These are phyloP conservation scores for Eimeria sp. DNA, from an alignment of 169 alveolate genomes.

Conservation along the genomic window DNA sequence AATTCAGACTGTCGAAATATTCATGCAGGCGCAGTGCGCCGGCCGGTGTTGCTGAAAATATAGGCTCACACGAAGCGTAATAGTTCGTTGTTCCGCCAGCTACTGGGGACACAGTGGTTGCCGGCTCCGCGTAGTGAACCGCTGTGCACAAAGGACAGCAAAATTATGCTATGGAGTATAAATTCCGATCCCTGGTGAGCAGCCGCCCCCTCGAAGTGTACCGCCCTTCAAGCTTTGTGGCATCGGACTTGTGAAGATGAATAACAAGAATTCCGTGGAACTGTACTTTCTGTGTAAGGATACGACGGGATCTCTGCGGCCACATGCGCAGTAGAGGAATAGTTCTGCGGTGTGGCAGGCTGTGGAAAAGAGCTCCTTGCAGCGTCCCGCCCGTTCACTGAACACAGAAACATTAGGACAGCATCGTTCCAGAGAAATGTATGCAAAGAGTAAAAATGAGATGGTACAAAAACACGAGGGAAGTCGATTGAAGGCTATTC, in stretches of 20 bases:
- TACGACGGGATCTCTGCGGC: slow-evolving; percentile 28
- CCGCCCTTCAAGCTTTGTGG: neutral
- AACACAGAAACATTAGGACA: neutral
- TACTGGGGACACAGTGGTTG: slow-evolving; percentile 35
- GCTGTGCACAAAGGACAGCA: slow-evolving; percentile 30
- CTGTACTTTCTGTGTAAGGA: slow-evolving; percentile 34
- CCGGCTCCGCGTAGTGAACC: slow-evolving; percentile 54
- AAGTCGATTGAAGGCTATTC: neutral
- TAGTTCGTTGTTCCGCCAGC: slow-evolving; percentile 50
- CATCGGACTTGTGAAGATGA: neutral
- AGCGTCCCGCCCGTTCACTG: slow-evolving; percentile 44
- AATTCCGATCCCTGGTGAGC: neutral
- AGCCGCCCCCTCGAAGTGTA: neutral
- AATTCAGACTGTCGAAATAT: neutral
- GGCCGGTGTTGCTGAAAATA: neutral
- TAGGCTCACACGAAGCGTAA: slow-evolving; percentile 39
- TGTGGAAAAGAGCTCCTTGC: slow-evolving; percentile 40
- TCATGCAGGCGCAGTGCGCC: neutral
- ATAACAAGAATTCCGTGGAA: neutral
- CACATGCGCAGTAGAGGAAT: slow-evolving; percentile 34
- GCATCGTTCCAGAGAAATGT: neutral
- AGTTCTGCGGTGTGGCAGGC: slow-evolving; percentile 36
- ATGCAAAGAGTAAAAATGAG: neutral
- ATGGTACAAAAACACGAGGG: neutral
- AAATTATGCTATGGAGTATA: neutral